Percentiles rank a stretch among this genome's conserved stretches.
Conservation (phyloP, 192 early-diverging fungal genomes). For the Nowakowskiella sp. region DNA sequence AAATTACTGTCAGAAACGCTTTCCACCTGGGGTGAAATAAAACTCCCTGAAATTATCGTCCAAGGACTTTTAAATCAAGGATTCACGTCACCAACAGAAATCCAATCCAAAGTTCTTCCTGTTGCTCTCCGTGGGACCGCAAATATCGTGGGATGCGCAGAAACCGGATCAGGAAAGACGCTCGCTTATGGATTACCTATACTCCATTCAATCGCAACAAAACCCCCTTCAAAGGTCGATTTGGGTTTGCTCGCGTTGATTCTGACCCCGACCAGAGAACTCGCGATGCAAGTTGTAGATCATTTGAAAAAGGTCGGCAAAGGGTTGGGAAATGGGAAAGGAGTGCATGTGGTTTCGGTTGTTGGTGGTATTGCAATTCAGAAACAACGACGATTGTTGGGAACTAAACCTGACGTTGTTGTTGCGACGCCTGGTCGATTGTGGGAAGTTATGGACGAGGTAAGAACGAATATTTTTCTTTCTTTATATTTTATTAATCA, state of each 20-base stretch:
- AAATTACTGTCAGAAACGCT: background rate
- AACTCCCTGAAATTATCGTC: slow-evolving; percentile 47
- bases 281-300: slow-evolving; percentile 89
- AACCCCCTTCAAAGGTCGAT: slow-evolving; percentile 15
- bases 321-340: slow-evolving; percentile 14
- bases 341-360: slow-evolving; percentile 58
- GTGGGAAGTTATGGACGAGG: slow-evolving; percentile 44
- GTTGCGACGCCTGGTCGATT: slow-evolving; percentile 94
- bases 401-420: slow-evolving; percentile 67
- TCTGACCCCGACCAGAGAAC: slow-evolving; percentile 87
- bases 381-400: slow-evolving; percentile 77
- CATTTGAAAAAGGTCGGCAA: slow-evolving; percentile 50
- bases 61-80: slow-evolving; percentile 62
- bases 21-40: slow-evolving; percentile 65
- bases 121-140: slow-evolving; percentile 57
- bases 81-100: slow-evolving; percentile 75
- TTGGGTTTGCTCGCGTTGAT: slow-evolving; percentile 57
- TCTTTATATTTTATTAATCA: too few relatives aligned
- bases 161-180: slow-evolving; percentile 93
- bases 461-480: too few relatives aligned
- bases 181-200: slow-evolving; percentile 94
- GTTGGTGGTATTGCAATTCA: slow-evolving; percentile 92
- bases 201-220: slow-evolving; percentile 55
- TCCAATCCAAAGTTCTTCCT: slow-evolving; percentile 72
- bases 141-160: slow-evolving; percentile 85